A percentile compares a stretch with the other conserved stretches of the same genome.
Evolutionary conservation across 2,329 filamentous ascomycete genomes (phyloP).

Genomic region (Lachnellula cervina): DNA sequence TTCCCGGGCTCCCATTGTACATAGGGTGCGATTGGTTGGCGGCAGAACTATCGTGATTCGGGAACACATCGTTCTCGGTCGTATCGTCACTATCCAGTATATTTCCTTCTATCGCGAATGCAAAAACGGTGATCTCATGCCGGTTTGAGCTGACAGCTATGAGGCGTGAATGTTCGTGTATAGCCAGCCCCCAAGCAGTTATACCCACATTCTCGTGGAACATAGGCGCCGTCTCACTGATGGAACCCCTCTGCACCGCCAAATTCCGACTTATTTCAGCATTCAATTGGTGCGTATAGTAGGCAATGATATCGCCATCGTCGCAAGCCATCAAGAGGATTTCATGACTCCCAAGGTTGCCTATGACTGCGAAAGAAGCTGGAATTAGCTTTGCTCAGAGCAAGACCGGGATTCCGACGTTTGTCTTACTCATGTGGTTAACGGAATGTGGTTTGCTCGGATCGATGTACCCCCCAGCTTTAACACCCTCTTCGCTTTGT

Average conservation of each 20-base stretch:
- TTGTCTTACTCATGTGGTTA: conserved; percentile 17
- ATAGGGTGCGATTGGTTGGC: background rate
- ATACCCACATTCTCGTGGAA: conserved; percentile 70
- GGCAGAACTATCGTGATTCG: background rate
- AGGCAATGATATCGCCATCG: conserved; percentile 70
- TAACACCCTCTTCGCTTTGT: conserved; percentile 35
- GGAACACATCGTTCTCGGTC: background rate
- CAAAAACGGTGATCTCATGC: conserved; percentile 50
- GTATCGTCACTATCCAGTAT: background rate
- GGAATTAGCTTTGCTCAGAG: no score
- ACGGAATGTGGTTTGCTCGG: conserved; percentile 44
- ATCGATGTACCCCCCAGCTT: conserved; percentile 51
- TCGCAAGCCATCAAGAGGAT: conserved; percentile 65
- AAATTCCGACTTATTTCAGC: conserved; percentile 1
- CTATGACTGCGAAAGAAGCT: conserved; percentile 41
- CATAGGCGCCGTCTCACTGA: conserved; percentile 38
- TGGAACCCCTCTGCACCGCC: background rate
- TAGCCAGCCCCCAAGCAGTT: conserved; percentile 79
- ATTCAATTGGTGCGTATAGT: conserved; percentile 46
- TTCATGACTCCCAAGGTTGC: conserved; percentile 65
- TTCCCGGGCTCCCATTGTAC: no score
- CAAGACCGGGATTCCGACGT: no score
- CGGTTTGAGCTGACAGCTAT: conserved; percentile 83
- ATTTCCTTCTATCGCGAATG: conserved; percentile 34
- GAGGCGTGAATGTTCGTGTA: conserved; percentile 75